Conservation (phyloP, 805 yeast genomes). For the Sugiyamaella chiloensis region DNA sequence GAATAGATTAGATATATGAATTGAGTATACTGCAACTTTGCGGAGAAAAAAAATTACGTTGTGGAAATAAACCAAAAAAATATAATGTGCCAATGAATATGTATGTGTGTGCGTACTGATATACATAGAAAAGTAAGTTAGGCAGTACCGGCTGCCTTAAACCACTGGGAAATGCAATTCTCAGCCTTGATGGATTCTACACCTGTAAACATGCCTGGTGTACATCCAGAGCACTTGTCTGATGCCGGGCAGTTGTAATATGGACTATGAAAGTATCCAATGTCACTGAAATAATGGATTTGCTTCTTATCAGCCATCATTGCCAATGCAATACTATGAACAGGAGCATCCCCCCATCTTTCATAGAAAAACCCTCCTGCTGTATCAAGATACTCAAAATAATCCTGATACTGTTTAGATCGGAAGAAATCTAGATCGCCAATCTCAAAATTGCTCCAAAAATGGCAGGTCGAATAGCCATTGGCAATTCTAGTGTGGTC, state of each 20-base stretch:
- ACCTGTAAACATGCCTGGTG: conserved; percentile 51
- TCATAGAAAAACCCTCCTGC: conserved; percentile 85
- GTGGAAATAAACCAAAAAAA: too few relatives aligned
- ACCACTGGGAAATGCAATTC: conserved; percentile 74
- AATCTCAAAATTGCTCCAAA: conserved; percentile 88
- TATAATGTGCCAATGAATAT: too few relatives aligned
- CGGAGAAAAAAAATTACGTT: too few relatives aligned
- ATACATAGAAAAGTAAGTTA: background rate
- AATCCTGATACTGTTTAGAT: conserved; percentile 59
- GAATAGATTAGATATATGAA: too few relatives aligned
- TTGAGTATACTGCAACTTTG: too few relatives aligned
- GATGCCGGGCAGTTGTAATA: conserved; percentile 80
- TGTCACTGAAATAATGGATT: conserved; percentile 85
- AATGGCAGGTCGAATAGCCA: conserved; percentile 68
- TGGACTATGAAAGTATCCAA: conserved; percentile 72
- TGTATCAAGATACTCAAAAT: conserved; percentile 61
- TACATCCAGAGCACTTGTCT: conserved; percentile 52
- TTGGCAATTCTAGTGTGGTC: conserved; percentile 34
- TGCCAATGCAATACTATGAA: conserved; percentile 72
- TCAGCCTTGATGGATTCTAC: conserved; percentile 56
- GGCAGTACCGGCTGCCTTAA: conserved; percentile 24
- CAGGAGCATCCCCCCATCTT: conserved; percentile 94
- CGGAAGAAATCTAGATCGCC: conserved; percentile 81
- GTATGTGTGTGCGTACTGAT: too few relatives aligned
- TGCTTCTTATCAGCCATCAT: conserved; percentile 65